phyloP scores from a whole-genome alignment of 2,329 filamentous ascomycete species.

The Ophiocordyceps camponoti-leonardi region DNA sequence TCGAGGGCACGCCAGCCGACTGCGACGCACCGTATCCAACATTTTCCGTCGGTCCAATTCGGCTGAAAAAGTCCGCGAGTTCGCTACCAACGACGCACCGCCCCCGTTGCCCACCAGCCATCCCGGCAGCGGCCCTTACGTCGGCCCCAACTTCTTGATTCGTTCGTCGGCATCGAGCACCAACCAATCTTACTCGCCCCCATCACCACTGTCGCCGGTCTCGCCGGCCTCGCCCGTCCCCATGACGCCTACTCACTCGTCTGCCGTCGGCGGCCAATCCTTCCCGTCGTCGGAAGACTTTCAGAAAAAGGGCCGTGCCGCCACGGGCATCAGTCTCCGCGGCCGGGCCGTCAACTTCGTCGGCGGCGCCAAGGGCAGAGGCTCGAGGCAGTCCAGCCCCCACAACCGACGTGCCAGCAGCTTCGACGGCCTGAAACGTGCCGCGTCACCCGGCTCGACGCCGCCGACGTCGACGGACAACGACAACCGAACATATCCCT shows the following conservation, averaged over 20 bases:
- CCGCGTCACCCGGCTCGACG: conserved; percentile 7
- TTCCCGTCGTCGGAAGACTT: conserved; percentile 28
- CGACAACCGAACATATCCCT: conserved; percentile 14
- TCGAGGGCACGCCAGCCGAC: conserved; percentile 24
- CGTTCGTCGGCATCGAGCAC: not conserved
- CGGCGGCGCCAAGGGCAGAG: conserved; percentile 8
- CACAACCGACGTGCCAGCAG: conserved; percentile 28
- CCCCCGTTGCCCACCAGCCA: not conserved
- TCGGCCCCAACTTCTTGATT: not conserved
- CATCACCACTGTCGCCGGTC: conserved; percentile 21
- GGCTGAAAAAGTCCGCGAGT: conserved; percentile 10
- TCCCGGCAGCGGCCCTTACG: not conserved
- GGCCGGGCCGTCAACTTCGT: conserved; percentile 31
- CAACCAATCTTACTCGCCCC: conserved; percentile 28
- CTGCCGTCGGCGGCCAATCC: conserved; percentile 9
- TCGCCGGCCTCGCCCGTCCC: conserved; percentile 18
- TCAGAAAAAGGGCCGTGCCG: conserved; percentile 30
- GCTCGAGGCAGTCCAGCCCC: conserved; percentile 6
- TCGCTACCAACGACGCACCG: conserved; percentile 5
- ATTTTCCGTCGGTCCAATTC: conserved; percentile 28
- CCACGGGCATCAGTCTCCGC: conserved; percentile 32
- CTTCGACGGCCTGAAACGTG: conserved; percentile 23
- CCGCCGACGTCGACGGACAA: conserved; percentile 4
- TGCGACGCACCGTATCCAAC: conserved; percentile 31
- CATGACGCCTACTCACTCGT: conserved; percentile 15